A percentile compares a stretch with the other conserved stretches of the same genome.
These are phyloP conservation scores for Butyriboletus loyo DNA, from an alignment of 768 basidiomycete species.

Conservation along the genomic window DNA sequence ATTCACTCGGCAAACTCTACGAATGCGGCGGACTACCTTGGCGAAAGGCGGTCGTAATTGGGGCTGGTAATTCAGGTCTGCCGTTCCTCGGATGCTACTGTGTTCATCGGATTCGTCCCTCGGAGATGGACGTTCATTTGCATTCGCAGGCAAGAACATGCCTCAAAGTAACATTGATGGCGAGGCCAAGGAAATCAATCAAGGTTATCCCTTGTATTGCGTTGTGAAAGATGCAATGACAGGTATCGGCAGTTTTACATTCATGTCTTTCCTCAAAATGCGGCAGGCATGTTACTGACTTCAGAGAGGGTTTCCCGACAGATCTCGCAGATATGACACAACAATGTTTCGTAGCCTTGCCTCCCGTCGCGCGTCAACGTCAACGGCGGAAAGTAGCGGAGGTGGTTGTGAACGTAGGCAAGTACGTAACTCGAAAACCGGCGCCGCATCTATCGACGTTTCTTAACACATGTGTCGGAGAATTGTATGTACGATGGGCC, in stretches of 20 bases:
- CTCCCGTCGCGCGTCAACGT: constrained; percentile 3
- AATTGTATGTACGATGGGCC: constrained; percentile 33
- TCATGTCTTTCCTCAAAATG: constrained; percentile 1
- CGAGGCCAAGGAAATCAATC: constrained; percentile 16
- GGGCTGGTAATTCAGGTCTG: constrained; percentile 52
- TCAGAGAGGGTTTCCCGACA: constrained; percentile 1
- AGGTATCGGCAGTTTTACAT: constrained; percentile 6
- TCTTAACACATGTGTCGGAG: constrained; percentile 15
- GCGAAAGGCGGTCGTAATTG: constrained; percentile 63
- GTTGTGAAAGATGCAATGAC: not conserved
- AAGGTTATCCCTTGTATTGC: not conserved
- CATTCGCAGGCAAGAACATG: constrained; percentile 27
- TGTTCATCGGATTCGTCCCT: not conserved
- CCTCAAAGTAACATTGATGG: constrained; percentile 26
- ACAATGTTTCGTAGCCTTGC: not conserved
- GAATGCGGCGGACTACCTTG: constrained; percentile 42
- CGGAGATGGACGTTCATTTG: not conserved
- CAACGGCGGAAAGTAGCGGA: constrained; percentile 4
- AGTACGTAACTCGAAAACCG: not conserved
- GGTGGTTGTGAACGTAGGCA: constrained; percentile 1
- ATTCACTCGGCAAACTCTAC: constrained; percentile 48
- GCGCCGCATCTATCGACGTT: not conserved
- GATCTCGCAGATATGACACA: constrained; percentile 6
- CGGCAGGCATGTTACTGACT: not conserved
- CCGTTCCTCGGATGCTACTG: not conserved